Percentiles rank a stretch among this genome's conserved stretches.
phyloP scores from a whole-genome alignment of 768 basidiomycete genomes.

The Kwoniella shandongensis region DNA sequence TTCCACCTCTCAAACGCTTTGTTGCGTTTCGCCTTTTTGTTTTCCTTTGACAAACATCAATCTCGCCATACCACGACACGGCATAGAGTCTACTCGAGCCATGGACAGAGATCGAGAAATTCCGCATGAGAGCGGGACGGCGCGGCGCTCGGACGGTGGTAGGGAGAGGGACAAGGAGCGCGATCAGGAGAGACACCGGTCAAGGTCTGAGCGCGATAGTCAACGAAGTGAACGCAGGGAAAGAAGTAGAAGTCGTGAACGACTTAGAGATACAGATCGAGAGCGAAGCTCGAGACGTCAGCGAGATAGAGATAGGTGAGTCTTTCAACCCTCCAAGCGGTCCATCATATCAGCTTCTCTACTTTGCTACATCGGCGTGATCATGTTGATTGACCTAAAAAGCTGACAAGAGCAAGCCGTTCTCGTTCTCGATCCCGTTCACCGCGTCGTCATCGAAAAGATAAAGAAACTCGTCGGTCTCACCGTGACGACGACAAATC shows the following conservation, averaged over 20 bases:
- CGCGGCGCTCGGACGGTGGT: constrained; percentile 3
- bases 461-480: neutral
- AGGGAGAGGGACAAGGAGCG: neutral
- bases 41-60: too few species aligned
- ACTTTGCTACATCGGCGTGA: neutral
- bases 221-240: constrained; percentile 6
- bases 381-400: too few species aligned
- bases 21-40: too few species aligned
- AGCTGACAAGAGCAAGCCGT: constrained; percentile 21
- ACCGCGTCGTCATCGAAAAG: constrained; percentile 17
- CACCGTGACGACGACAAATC: neutral
- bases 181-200: constrained; percentile 6
- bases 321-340: neutral
- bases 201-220: constrained; percentile 4
- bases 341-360: neutral
- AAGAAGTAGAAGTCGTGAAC: neutral
- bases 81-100: too few species aligned
- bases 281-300: constrained; percentile 8
- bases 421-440: constrained; percentile 30
- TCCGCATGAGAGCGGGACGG: too few species aligned
- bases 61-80: too few species aligned
- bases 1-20: too few species aligned
- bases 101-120: too few species aligned
- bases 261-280: neutral
- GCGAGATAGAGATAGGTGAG: constrained; percentile 1